These are phyloP conservation scores for Setomelanomma holmii DNA, from an alignment of 2,329 filamentous ascomycete species.

Conservation along the genomic window DNA sequence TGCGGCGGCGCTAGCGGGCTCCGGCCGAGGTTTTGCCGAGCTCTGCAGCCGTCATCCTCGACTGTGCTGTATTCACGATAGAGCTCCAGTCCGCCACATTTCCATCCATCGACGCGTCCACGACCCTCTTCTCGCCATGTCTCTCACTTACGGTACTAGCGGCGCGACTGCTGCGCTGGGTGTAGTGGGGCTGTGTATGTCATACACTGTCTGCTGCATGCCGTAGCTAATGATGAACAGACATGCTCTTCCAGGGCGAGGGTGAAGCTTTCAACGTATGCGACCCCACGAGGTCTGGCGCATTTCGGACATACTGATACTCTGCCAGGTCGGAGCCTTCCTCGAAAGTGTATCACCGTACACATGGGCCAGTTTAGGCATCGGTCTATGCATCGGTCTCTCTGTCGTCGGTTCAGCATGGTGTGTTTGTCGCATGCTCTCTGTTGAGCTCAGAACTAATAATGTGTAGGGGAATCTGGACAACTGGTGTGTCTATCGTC, in stretches of 20 bases:
- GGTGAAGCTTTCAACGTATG: conserved; percentile 94
- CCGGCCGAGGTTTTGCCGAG: conserved; percentile 8
- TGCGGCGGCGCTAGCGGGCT: conserved; percentile 14
- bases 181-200: conserved; percentile 81
- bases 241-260: conserved; percentile 98
- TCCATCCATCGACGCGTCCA: conserved; percentile 30
- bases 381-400: conserved; percentile 91
- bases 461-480: conserved; percentile 87
- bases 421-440: conserved; percentile 59
- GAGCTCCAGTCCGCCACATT: conserved; percentile 36
- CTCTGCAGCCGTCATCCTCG: conserved; percentile 30
- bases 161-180: conserved; percentile 71
- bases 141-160: conserved; percentile 74
- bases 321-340: conserved; percentile 80
- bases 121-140: conserved; percentile 61
- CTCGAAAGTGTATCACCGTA: conserved; percentile 94
- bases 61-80: conserved; percentile 32
- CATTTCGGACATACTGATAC: conserved; percentile 12
- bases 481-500: conserved; percentile 96
- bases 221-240: conserved; percentile 59
- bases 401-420: conserved; percentile 98
- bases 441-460: conserved; percentile 18
- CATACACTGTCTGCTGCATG: conserved; percentile 20
- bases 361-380: conserved; percentile 89
- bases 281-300: conserved; percentile 6